These are phyloP conservation scores for Saprolegnia diclina DNA, from an alignment of 352 stramenopile genomes.

Conservation along the genomic window DNA sequence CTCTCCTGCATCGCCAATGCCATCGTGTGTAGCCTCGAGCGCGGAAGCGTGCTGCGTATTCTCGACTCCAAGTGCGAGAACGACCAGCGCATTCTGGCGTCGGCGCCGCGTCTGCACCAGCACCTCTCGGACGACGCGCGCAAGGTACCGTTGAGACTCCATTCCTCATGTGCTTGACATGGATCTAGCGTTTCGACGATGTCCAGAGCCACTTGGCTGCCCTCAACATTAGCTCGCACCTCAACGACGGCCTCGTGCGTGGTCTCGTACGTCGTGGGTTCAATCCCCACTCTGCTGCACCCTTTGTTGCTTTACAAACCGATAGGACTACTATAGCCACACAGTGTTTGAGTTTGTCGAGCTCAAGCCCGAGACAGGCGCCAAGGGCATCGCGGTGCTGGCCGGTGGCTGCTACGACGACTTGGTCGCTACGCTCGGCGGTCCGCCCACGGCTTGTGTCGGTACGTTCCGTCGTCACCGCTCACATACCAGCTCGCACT, in stretches of 20 bases:
- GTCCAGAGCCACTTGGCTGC: conserved; percentile 55
- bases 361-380: conserved; percentile 28
- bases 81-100: conserved; percentile 59
- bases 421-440: conserved; percentile 59
- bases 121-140: conserved; percentile 55
- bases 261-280: conserved; percentile 49
- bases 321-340: conserved; percentile 85
- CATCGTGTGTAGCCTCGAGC: conserved; percentile 45
- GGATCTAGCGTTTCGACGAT: conserved; percentile 52
- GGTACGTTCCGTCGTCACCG: conserved; percentile 23
- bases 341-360: conserved; percentile 88
- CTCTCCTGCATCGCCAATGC: not conserved
- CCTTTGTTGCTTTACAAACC: not conserved
- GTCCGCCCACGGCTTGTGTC: conserved; percentile 54
- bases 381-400: conserved; percentile 65
- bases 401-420: conserved; percentile 81
- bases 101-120: conserved; percentile 53
- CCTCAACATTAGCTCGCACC: conserved; percentile 51
- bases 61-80: conserved; percentile 75
- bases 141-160: conserved; percentile 32
- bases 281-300: too few species aligned
- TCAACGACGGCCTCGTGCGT: conserved; percentile 71
- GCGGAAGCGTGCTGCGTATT: conserved; percentile 79
- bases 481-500: not conserved
- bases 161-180: not conserved